A percentile compares a stretch with the other conserved stretches of the same genome.
phyloP scores from a whole-genome alignment of 768 basidiomycete species.

The Boletus reticulatus region DNA sequence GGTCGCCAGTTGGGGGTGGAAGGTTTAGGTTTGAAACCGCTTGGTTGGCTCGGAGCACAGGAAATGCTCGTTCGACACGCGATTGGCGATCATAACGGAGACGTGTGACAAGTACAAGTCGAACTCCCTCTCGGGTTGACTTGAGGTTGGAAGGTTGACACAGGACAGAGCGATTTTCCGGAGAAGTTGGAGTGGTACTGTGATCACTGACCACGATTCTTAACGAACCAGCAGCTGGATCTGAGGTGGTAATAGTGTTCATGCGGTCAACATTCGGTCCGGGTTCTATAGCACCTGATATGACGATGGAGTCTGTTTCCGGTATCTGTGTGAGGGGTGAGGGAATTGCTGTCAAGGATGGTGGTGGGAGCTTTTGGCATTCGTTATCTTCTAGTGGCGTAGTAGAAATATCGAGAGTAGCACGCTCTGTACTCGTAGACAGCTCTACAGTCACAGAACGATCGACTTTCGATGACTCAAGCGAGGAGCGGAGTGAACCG shows the following conservation, averaged over 20 bases:
- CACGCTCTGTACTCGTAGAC: slow-evolving; percentile 8
- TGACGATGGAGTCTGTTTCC: slow-evolving; percentile 15
- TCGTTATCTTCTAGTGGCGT: slow-evolving; percentile 6
- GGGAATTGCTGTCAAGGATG: slow-evolving; percentile 12
- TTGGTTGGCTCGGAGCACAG: slow-evolving; percentile 61
- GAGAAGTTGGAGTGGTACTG: slow-evolving; percentile 12
- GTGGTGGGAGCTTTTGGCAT: slow-evolving; percentile 2
- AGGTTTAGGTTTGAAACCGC: slow-evolving; percentile 37
- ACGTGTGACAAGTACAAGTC: slow-evolving; percentile 60
- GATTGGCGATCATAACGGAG: slow-evolving; percentile 59
- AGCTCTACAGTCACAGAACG: not conserved
- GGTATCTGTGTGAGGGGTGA: slow-evolving; percentile 10
- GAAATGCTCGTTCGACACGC: slow-evolving; percentile 58
- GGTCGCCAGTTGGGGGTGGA: slow-evolving; percentile 30
- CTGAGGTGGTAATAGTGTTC: slow-evolving; percentile 8
- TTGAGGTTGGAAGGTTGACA: slow-evolving; percentile 27
- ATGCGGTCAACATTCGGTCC: slow-evolving; percentile 6
- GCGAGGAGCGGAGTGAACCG: slow-evolving; percentile 3
- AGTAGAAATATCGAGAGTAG: slow-evolving; percentile 8
- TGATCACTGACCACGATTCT: slow-evolving; percentile 32
- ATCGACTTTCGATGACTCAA: slow-evolving; percentile 6
- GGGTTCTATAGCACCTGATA: slow-evolving; percentile 7
- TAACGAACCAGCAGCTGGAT: slow-evolving; percentile 12
- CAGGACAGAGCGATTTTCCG: slow-evolving; percentile 2
- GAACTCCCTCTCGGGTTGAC: slow-evolving; percentile 58